Evolutionary conservation across 257 asterid genomes (phyloP), one percentile per base, ranked within the genome.

Genomic region (Primulina eburnea): DNA sequence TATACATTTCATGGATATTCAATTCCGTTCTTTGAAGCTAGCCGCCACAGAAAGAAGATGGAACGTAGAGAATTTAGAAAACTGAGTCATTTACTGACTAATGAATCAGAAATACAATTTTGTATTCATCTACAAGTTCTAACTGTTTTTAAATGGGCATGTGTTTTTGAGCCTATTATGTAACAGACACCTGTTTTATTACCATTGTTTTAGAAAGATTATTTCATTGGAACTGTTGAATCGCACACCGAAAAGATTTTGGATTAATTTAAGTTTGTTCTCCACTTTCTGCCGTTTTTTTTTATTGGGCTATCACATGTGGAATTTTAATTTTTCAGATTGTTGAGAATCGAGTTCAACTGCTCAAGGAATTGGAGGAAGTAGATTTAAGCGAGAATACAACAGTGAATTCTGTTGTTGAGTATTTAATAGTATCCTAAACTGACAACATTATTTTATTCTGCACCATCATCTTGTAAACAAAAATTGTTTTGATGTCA

Each of bases 291-390:
- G 32, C 24, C 35, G n/a, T 1, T 35, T 30, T 1, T 35, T 30
- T 59, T 64, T 12, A 68, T 70, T 70, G 3, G 16, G 40, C 40
- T 17, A 21, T 50, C 17, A 17, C 38, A 53, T 56, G 20, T 60
- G 35, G 32, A 58, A n/a, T 10, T 30, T 62, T 56, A n/a, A 57
- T 64, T 55, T 73, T 70, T 66, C 97, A 93, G 99, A 96, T 90
- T 63, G 90, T 91, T 71, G 99, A 93, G 85, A 87, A 78, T 72
- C 95, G 95, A 40, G 87, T 88, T 57, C 82, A 88, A 18, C 75
- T 93, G 79, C 91, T 93, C 71, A 77, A 75, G 43, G 89, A 86
- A 68, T 79, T 93, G 73, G 87, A 73, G 78, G 85, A 82, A 69
- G 68, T 87, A 18, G 85, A 82, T 56, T 60, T 90, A 62, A 71